Conservation (phyloP, 768 basidiomycete species). For the Kwoniella mangroviensis region DNA sequence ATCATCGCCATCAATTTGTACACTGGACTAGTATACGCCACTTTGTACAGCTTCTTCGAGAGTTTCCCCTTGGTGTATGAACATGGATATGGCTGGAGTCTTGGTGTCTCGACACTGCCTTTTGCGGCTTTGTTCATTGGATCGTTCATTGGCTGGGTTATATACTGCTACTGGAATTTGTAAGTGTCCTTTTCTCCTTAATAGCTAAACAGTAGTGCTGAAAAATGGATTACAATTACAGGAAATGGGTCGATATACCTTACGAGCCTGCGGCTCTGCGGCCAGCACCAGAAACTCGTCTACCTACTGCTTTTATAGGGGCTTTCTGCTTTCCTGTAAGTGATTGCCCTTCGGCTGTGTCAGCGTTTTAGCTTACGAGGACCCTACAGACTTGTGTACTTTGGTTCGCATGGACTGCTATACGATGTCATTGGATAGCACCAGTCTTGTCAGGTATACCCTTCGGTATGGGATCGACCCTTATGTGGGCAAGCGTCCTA, state of each 20-base stretch:
- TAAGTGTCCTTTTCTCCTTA: not conserved
- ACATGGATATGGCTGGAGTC: constrained; percentile 41
- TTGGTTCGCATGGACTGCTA: constrained; percentile 54
- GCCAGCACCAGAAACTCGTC: constrained; percentile 22
- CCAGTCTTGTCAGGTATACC: constrained; percentile 32
- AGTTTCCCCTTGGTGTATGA: constrained; percentile 53
- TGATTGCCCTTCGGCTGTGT: not conserved
- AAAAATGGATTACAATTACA: not conserved
- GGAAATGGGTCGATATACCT: constrained; percentile 11
- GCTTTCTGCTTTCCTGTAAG: constrained; percentile 35
- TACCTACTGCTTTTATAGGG: constrained; percentile 19
- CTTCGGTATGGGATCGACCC: constrained; percentile 42
- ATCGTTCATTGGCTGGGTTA: constrained; percentile 27
- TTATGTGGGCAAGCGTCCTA: constrained; percentile 20
- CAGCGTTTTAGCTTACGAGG: not conserved
- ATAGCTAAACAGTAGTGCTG: not conserved
- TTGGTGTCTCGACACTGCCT: constrained; percentile 38
- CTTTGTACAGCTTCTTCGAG: constrained; percentile 52
- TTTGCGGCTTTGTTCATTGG: constrained; percentile 49
- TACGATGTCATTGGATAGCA: constrained; percentile 49
- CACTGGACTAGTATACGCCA: constrained; percentile 48
- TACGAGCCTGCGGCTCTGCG: not conserved
- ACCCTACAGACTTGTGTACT: constrained; percentile 39
- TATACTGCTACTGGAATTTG: constrained; percentile 33
- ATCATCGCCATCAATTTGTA: constrained; percentile 54